Evolutionary conservation across 805 yeast species (phyloP).

Genomic region (Spathaspora gorwiae): DNA sequence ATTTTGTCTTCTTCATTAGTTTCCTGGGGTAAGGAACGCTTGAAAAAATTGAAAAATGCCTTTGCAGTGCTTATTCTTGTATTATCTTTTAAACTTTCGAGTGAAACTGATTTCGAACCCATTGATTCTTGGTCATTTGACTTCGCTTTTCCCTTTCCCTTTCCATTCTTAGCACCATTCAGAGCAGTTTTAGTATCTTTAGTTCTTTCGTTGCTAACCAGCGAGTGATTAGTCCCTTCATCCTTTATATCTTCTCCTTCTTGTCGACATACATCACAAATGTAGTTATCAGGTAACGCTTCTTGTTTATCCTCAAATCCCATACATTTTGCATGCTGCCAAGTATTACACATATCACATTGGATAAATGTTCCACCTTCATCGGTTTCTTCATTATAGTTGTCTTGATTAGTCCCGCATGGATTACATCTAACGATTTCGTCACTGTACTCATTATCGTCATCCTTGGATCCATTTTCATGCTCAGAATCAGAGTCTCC

Average conservation of each 20-base stretch:
- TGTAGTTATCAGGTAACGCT: conserved; percentile 44
- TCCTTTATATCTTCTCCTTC: background rate
- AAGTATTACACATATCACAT: conserved; percentile 61
- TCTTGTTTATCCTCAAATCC: conserved; percentile 36
- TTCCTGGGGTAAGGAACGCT: conserved; percentile 28
- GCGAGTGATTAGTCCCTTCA: background rate
- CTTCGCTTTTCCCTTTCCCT: background rate
- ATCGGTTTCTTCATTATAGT: conserved; percentile 56
- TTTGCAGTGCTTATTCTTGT: conserved; percentile 46
- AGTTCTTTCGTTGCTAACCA: background rate
- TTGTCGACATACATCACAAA: conserved; percentile 47
- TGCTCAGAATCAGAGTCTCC: background rate
- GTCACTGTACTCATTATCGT: conserved; percentile 9
- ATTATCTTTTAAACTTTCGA: conserved; percentile 22
- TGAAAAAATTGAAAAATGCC: conserved; percentile 47
- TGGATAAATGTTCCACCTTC: conserved; percentile 48
- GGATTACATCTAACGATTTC: conserved; percentile 50
- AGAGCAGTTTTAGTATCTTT: no score
- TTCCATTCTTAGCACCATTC: background rate
- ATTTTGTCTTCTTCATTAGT: conserved; percentile 21
- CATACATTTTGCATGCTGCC: conserved; percentile 71
- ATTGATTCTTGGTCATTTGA: background rate
- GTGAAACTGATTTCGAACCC: conserved; percentile 4
- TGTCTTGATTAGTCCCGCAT: conserved; percentile 57
- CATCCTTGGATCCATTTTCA: conserved; percentile 1